Conservation (phyloP, 495 filamentous ascomycete species). For the Podospora didyma region DNA sequence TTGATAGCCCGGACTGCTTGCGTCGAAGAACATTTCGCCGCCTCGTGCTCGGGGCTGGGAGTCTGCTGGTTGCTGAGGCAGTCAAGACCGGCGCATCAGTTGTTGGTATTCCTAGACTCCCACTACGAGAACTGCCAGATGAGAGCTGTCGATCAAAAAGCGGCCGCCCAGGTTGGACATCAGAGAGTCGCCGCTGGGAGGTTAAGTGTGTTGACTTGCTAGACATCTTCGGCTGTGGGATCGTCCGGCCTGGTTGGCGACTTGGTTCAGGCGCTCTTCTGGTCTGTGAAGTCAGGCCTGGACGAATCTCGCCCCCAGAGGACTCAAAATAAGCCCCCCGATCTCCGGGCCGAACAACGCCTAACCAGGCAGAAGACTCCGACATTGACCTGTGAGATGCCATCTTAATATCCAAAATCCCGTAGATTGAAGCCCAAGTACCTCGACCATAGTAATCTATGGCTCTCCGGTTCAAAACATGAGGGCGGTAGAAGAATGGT, state of each 20-base stretch:
- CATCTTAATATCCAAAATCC: constrained; percentile 24
- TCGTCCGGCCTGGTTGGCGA: constrained; percentile 22
- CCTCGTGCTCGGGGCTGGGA: constrained; percentile 18
- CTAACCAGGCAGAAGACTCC: constrained; percentile 17
- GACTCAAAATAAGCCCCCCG: constrained; percentile 9
- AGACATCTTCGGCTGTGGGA: constrained; percentile 28
- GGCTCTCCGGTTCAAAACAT: constrained; percentile 10
- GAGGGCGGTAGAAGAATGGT: constrained; percentile 7
- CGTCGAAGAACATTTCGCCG: constrained; percentile 41
- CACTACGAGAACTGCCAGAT: constrained; percentile 21
- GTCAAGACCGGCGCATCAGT: constrained; percentile 6
- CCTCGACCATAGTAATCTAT: constrained; percentile 24
- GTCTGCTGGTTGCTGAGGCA: constrained; percentile 13
- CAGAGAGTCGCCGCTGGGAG: constrained; percentile 23
- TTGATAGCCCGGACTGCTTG: constrained; percentile 44
- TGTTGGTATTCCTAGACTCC: constrained; percentile 12
- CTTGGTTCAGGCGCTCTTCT: constrained; percentile 19
- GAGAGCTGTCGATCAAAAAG: constrained; percentile 29
- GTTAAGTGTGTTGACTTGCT: constrained; percentile 35
- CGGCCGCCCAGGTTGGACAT: constrained; percentile 21
- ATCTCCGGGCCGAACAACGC: constrained; percentile 12
- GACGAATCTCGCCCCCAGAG: constrained; percentile 11
- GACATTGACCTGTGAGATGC: constrained; percentile 24
- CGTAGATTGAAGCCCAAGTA: constrained; percentile 8
- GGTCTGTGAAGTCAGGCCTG: constrained; percentile 15